These are phyloP conservation scores for Cadophora sp. DNA, from an alignment of 2,329 filamentous ascomycete species.

Conservation along the genomic window DNA sequence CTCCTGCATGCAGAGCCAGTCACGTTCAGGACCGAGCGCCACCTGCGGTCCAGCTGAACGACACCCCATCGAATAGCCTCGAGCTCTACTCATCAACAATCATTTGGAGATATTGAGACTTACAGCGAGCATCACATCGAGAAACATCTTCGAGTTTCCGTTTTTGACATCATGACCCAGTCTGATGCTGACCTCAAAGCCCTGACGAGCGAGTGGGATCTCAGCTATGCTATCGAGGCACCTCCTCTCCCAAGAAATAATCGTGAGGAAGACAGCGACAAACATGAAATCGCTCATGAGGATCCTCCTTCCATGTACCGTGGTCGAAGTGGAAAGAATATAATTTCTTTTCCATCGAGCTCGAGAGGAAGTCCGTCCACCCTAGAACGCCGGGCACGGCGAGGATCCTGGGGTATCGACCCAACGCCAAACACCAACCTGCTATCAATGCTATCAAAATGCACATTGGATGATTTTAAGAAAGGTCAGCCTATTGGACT, in stretches of 20 bases:
- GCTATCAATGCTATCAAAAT: too few species aligned
- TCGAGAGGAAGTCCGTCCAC: not conserved
- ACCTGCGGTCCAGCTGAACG: not conserved
- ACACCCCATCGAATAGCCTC: not conserved
- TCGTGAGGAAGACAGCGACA: not conserved
- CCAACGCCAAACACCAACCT: not conserved
- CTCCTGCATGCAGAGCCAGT: not conserved
- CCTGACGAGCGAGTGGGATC: not conserved
- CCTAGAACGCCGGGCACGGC: not conserved
- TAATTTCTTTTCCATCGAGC: not conserved
- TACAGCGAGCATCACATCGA: not conserved
- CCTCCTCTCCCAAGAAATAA: not conserved
- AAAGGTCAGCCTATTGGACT: too few species aligned
- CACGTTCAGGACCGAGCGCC: not conserved
- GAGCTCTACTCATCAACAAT: not conserved
- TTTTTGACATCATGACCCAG: not conserved
- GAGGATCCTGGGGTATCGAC: constrained; percentile 7
- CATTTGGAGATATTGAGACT: not conserved
- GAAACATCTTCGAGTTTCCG: not conserved
- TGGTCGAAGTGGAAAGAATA: not conserved
- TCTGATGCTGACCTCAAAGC: not conserved
- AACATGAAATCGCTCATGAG: not conserved
- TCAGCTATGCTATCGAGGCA: not conserved
- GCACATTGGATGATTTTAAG: not conserved
- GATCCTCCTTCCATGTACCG: not conserved